Evolutionary conservation across 2,329 filamentous ascomycete species (phyloP).

Genomic region (Magnaporthales sp.): DNA sequence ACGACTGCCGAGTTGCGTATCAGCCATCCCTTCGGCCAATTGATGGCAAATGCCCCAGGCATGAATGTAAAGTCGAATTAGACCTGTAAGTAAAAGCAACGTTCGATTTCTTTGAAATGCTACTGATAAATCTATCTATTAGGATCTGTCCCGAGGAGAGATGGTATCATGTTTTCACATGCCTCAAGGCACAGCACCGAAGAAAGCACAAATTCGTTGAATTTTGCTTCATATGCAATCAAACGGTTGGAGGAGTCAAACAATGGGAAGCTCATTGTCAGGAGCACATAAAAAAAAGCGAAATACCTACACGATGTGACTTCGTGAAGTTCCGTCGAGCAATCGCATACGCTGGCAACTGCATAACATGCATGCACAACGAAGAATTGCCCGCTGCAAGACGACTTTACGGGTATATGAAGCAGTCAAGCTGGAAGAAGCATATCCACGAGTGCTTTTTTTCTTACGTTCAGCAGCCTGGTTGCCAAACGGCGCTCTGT

Average conservation of each 20-base stretch:
- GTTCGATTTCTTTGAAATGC: background rate
- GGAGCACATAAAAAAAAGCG: background rate
- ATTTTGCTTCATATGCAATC: constrained; percentile 1
- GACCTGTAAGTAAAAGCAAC: background rate
- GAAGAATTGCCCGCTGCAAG: background rate
- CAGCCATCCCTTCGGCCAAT: background rate
- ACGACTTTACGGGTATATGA: background rate
- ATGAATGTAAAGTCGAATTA: background rate
- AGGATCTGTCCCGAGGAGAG: background rate
- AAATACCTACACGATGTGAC: background rate
- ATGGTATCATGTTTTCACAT: constrained; percentile 1
- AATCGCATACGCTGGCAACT: background rate
- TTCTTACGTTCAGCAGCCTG: background rate
- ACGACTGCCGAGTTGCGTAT: background rate
- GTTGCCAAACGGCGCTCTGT: background rate
- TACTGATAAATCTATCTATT: background rate
- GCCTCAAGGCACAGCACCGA: background rate
- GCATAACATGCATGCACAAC: background rate
- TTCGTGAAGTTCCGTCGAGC: background rate
- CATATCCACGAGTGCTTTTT: background rate
- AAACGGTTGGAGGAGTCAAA: background rate
- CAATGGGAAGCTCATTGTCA: background rate
- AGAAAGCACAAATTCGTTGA: background rate
- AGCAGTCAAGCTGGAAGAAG: background rate
- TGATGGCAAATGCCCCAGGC: background rate